Percentiles rank a stretch among this genome's conserved stretches.
Conservation (phyloP, 1,284 basidiomycete species). For the Rhizoctonia solani region DNA sequence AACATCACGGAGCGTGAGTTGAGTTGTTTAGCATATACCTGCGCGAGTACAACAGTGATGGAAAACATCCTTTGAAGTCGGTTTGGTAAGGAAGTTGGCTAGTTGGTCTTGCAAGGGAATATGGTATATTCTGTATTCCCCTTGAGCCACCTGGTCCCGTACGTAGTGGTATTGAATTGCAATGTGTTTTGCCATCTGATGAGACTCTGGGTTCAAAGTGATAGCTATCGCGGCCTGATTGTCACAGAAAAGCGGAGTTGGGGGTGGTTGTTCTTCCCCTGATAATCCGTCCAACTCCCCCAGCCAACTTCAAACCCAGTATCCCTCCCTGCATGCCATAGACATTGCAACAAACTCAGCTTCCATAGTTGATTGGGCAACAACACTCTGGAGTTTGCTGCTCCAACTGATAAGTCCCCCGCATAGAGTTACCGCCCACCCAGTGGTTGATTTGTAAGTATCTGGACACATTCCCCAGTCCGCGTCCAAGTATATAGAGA, state of each 20-base stretch:
- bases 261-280: background rate
- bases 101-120: too few relatives aligned
- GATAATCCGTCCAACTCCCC: background rate
- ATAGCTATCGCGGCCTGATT: slow-evolving; percentile 42
- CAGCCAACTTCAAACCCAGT: slow-evolving; percentile 2
- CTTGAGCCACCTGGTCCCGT: too few relatives aligned
- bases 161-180: slow-evolving; percentile 43
- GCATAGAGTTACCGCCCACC: slow-evolving; percentile 10
- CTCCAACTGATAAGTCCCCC: slow-evolving; percentile 21
- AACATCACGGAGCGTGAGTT: too few relatives aligned
- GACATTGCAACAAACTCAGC: slow-evolving; percentile 28
- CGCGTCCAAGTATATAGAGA: background rate
- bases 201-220: slow-evolving; percentile 42
- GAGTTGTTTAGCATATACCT: too few relatives aligned
- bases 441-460: slow-evolving; percentile 8
- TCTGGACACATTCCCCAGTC: background rate
- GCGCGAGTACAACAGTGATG: too few relatives aligned
- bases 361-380: slow-evolving; percentile 16
- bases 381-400: slow-evolving; percentile 20
- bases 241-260: slow-evolving; percentile 24
- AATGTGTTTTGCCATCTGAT: slow-evolving; percentile 44
- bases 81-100: too few relatives aligned
- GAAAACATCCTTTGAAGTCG: too few relatives aligned
- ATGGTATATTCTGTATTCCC: too few relatives aligned
- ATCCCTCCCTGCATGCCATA: background rate